These are phyloP conservation scores for Catharanthus roseus DNA, from an alignment of 257 asterid genomes.

Conservation along the genomic window DNA sequence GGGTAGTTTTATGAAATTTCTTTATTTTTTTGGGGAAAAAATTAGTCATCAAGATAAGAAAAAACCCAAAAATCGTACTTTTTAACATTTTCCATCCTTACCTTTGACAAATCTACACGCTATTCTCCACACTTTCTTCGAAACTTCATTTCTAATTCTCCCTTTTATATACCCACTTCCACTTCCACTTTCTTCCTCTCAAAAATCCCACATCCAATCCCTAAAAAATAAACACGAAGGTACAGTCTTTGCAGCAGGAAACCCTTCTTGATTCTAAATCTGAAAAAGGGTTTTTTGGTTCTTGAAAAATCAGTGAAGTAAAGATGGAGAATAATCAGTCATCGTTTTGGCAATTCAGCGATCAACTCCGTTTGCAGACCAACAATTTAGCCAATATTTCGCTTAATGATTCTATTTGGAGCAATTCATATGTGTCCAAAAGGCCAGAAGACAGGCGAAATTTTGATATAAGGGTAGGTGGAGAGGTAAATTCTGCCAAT, in stretches of 20 bases:
- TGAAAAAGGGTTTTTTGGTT: neutral
- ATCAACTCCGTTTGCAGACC: slow-evolving; percentile 72
- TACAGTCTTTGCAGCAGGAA: neutral
- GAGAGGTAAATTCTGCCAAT: slow-evolving; percentile 25
- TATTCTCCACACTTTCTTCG: slow-evolving; percentile 12
- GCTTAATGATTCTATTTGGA: slow-evolving; percentile 90
- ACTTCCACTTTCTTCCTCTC: neutral
- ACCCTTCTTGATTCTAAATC: neutral
- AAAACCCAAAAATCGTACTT: neutral
- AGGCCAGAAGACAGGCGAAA: slow-evolving; percentile 69
- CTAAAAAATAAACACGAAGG: neutral
- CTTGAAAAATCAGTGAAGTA: neutral
- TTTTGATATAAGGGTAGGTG: slow-evolving; percentile 68
- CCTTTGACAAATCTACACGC: slow-evolving; percentile 70
- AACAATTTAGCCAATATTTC: slow-evolving; percentile 57
- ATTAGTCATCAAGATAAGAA: neutral
- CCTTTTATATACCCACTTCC: slow-evolving; percentile 4
- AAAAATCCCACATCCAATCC: neutral
- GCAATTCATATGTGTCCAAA: slow-evolving; percentile 51
- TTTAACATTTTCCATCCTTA: neutral
- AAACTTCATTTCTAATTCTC: slow-evolving; percentile 15
- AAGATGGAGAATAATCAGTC: slow-evolving; percentile 72
- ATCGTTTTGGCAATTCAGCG: slow-evolving; percentile 92
- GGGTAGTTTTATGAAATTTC: too few relatives aligned
- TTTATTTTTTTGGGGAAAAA: too few relatives aligned